Evolutionary conservation across 257 asterid species (phyloP).

Genomic region (Solanum virginianum): DNA sequence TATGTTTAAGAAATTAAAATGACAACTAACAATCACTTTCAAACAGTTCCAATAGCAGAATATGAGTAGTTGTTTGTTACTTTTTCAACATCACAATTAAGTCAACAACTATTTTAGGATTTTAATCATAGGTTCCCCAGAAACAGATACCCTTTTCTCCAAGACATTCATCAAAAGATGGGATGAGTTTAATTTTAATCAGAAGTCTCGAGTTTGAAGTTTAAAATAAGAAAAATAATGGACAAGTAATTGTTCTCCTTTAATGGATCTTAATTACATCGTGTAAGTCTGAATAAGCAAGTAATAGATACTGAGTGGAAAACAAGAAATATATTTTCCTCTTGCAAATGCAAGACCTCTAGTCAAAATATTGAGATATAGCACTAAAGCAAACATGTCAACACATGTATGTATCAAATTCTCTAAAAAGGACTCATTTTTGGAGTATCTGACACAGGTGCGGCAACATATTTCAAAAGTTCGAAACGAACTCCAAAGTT

Average conservation of each 20-base stretch:
- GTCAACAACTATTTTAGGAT: neutral
- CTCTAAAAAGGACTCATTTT: neutral
- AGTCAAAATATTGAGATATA: neutral
- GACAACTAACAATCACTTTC: neutral
- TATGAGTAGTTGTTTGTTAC: neutral
- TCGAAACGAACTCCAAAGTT: too few species aligned
- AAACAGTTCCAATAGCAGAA: neutral
- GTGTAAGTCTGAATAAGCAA: neutral
- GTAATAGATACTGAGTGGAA: fast-evolving
- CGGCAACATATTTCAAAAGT: neutral
- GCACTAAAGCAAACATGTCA: neutral
- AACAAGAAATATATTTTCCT: neutral
- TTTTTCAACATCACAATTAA: neutral
- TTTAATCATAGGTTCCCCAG: too few species aligned
- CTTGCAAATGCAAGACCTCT: neutral
- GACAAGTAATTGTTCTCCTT: neutral
- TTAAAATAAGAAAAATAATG: neutral
- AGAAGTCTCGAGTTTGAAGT: neutral
- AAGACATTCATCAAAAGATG: too few species aligned
- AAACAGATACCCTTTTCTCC: too few species aligned
- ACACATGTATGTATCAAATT: neutral
- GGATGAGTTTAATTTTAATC: neutral
- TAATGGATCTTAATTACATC: neutral
- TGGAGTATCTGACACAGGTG: neutral
- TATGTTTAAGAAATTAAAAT: neutral